Evolutionary conservation across 495 filamentous ascomycete species (phyloP), one percentile per base, ranked within the genome.

Genomic region (Penicillium arizonense): DNA sequence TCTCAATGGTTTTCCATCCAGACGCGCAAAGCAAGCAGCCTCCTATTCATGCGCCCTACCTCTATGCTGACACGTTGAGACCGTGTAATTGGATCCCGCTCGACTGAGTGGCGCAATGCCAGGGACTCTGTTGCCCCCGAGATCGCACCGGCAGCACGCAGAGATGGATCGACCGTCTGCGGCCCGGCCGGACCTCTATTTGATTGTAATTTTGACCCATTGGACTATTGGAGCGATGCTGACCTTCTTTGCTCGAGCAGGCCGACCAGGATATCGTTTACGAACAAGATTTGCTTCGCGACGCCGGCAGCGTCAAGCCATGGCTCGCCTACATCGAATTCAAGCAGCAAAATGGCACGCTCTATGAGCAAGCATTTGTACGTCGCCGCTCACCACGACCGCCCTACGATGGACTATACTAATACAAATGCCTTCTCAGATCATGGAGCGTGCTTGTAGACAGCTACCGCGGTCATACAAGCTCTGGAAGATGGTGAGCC

Each of bases 281-380:
- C 75, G 95, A 99, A 72, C 92, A 96, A 71, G 95, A 99, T 73
- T 83, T 99, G 40, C 74, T 92, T 37, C 86, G 92, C 53, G 87
- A 94, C 69, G 86, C 85, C 7, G 88, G 86, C 58, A 94, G 83
- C 65, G 84, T 92, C 56, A 96, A 94, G 71, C 93, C 94, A 67
- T 99, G 95, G 95, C 79, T 97, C 49, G 85, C 88, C 51, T 99
- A 99, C 64, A 88, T 92, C 70, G 88, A 92, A 59, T 90, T 88
- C 79, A 97, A 97, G 74, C 67, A 86, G 60, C 88, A 91, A 59
- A 85, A 92, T 80, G 92, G 91, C 59, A 89, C 82, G 28, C 69
- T 91, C 44, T 88, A 91, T 35, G 93, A 97, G 71, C 93, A 95
- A 69, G 89, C 91, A 44, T 99, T 95, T 74, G 87, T 96, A 67